Conservation (phyloP, 257 asterid species). For the Paraleonurus japonicus region DNA sequence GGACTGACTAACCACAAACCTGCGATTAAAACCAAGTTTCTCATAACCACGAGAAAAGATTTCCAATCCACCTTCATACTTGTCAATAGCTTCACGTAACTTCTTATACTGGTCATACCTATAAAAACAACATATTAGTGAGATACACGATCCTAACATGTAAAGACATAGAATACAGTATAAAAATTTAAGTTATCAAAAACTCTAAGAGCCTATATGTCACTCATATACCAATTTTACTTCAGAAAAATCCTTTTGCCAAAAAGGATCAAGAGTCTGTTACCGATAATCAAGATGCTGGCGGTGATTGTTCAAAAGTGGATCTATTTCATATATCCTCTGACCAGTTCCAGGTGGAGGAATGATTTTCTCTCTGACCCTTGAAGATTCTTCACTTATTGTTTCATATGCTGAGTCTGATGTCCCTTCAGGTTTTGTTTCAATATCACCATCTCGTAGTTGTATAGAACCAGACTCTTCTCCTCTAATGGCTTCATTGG, state of each 20-base stretch:
- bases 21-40: conserved; percentile 88
- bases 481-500: conserved; percentile 29
- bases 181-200: neutral
- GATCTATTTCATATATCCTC: conserved; percentile 88
- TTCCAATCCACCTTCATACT: conserved; percentile 91
- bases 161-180: neutral
- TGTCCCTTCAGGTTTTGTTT: conserved; percentile 33
- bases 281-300: conserved; percentile 91
- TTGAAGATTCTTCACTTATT: conserved; percentile 52
- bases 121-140: conserved; percentile 23
- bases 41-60: conserved; percentile 92
- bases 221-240: conserved; percentile 15
- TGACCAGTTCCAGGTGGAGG: conserved; percentile 89
- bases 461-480: conserved; percentile 35
- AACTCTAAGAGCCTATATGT: neutral
- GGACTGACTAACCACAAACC: conserved; percentile 44
- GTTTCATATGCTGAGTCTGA: conserved; percentile 35
- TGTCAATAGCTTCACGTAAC: conserved; percentile 78
- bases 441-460: conserved; percentile 33
- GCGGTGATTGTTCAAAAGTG: conserved; percentile 58
- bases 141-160: conserved; percentile 16
- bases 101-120: conserved; percentile 81
- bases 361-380: conserved; percentile 48
- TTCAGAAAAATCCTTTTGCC: neutral
- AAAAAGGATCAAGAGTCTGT: conserved; percentile 19